Base-by-base conservation (phyloP, 108 stramenopile species). In the Chaetoceros muelleri region DNA sequence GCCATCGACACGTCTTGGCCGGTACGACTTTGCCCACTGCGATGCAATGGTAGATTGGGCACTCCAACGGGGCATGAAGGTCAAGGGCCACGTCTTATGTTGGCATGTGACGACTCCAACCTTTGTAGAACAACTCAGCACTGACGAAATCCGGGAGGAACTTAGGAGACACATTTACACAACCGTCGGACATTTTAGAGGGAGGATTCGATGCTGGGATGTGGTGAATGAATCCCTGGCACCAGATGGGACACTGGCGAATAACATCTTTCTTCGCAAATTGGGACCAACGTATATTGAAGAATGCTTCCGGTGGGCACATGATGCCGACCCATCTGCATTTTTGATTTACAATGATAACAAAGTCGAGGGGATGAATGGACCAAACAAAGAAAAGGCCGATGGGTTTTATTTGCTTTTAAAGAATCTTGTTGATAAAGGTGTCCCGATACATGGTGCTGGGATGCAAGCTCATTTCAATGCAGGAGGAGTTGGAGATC, bases 331-430 rank as follows among this genome's bases (percentile, higher is more conserved):
- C 75, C 91, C 94, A 5, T 53, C 67, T 47, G 89, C 91, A 0
- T 74, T 78, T 53, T 71, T 95, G 57, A 76, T 95, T 30, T 92
- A 88, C 79, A 93, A 93, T 66, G 94, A 95, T 63, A 93, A 95
- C 78, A 95, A 95, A 59, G 94, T 87, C 24, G 94, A 95, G 70
- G 91, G 87, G 0, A 85, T 82, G 66, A 67, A 68, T 58, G 72
- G 69, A 29, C 75, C 86, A 23, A 85, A 79, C 48, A 66, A 74
- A 44, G 62, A 44, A 22, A 95, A 95, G 53, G 65, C 86, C 0
- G 87, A 93, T 62, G 94, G 74, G 19, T 87, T 89, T 71, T 92
- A 87, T 71, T 61, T 75, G 17, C 62, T 94, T 3, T 63, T 91
- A 29, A 75, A 79, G 28, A 74, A 75, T 62, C 60, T 95, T 46